Base-by-base conservation (phyloP, 2,329 filamentous ascomycete genomes). In the Diaporthe australafricana region DNA sequence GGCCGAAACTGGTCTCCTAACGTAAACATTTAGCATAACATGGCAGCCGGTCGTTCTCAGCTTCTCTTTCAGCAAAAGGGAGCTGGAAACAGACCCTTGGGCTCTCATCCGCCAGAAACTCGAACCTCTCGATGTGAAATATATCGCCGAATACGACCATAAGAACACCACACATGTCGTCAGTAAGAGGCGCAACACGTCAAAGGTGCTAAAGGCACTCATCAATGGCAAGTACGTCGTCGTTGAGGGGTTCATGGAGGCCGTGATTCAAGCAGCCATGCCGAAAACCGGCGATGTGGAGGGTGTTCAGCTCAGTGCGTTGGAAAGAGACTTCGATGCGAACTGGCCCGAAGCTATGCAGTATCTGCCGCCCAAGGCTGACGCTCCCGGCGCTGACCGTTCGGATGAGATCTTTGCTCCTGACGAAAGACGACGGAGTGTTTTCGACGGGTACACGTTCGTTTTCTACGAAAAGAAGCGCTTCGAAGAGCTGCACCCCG, bases 391-490 rank as follows among this genome's bases (percentile, higher is more conserved):
- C 14, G 88, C 91, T 2, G 86, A 91, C 45, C 89, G 92, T 60
- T 88, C 91, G 0, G 85, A 89, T 12, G 87, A 89, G n/a, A 88
- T 90, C 16, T 96, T 97, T 78, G 85, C 87, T 9, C 96, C 96
- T 0, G 89, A 96, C 74, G 75, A 85, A 0, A 81, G 83, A 20
- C 89, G 96, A 25, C 84, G 85, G 9, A 90, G 91, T 35, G 86
- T 99, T 0, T 98, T 99, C 76, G 90, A 93, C 14, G 94, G 93
- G 3, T 96, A 95, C 77, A 96, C 92, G 0, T 98, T 98, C 78
- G 86, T 99, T 4, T 98, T 98, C 77, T 92, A 95, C 75, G 91
- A 95, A 68, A 81, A 88, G 68, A 85, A 85, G 3, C 96, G 98
- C 80, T 94, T 91, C 79, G 90, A 94, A 9, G 94, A 89, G 74